Evolutionary conservation across 106 monocot genomes (phyloP).

Genomic region (Phalaenopsis aphrodite): DNA sequence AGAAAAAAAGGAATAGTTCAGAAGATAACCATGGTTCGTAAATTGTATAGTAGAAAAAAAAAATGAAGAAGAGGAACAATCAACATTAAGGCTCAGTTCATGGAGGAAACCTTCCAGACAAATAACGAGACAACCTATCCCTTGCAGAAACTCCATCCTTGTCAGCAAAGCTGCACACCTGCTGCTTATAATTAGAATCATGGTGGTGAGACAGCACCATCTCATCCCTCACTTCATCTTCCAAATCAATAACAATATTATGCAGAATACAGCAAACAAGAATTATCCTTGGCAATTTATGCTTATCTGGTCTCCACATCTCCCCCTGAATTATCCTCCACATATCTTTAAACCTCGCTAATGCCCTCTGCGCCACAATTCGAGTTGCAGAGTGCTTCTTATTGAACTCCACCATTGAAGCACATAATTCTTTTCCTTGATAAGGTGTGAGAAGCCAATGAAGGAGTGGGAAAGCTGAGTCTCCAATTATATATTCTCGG

Average conservation of each 20-base stretch:
- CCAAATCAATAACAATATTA: slow-evolving; percentile 71
- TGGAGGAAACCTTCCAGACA: slow-evolving; percentile 35
- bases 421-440: slow-evolving; percentile 41
- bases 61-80: neutral
- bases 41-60: neutral
- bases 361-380: slow-evolving; percentile 62
- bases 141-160: slow-evolving; percentile 33
- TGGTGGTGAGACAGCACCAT: slow-evolving; percentile 30
- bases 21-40: neutral
- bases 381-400: slow-evolving; percentile 44
- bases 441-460: slow-evolving; percentile 87
- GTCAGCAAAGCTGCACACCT: slow-evolving; percentile 43
- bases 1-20: neutral
- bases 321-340: slow-evolving; percentile 84
- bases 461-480: slow-evolving; percentile 62
- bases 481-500: slow-evolving; percentile 71
- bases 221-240: slow-evolving; percentile 47
- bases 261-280: slow-evolving; percentile 83
- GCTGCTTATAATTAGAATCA: slow-evolving; percentile 58
- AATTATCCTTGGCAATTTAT: slow-evolving; percentile 77
- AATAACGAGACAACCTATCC: slow-evolving; percentile 43
- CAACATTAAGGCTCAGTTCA: slow-evolving; percentile 10
- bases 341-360: slow-evolving; percentile 70
- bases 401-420: slow-evolving; percentile 53
- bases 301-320: slow-evolving; percentile 96